Conservation (phyloP, 2,329 filamentous ascomycete species). For the Aureobasidium sp. region DNA sequence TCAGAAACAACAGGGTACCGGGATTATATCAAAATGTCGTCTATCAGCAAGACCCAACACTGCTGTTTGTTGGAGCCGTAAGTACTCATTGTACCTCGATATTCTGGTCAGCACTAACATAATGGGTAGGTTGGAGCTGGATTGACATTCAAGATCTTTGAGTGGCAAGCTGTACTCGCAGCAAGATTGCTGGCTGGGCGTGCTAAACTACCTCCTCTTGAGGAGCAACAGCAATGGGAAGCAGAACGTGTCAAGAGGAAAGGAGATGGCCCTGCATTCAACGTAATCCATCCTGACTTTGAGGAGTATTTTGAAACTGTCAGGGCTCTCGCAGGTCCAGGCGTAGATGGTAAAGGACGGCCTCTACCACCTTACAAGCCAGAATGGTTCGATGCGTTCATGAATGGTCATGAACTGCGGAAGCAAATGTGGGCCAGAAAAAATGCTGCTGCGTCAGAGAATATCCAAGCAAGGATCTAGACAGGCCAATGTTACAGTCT, state of each 20-base stretch:
- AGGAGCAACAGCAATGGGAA: conserved; percentile 51
- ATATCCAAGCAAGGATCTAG: not conserved
- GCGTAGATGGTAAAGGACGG: conserved; percentile 37
- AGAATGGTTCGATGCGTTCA: conserved; percentile 12
- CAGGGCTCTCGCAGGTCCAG: conserved; percentile 39
- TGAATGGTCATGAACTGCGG: conserved; percentile 11
- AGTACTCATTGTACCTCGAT: conserved; percentile 12
- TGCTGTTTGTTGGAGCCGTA: conserved; percentile 52
- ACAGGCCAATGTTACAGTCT: not conserved
- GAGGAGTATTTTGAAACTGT: conserved; percentile 56
- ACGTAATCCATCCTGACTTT: conserved; percentile 52
- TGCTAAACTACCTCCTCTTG: conserved; percentile 39
- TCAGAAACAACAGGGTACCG: conserved; percentile 48
- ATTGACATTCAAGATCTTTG: conserved; percentile 60
- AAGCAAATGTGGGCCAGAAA: conserved; percentile 14
- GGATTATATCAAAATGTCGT: conserved; percentile 52
- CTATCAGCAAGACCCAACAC: conserved; percentile 44
- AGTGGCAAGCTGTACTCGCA: conserved; percentile 58
- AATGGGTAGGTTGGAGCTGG: conserved; percentile 34
- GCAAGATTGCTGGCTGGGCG: conserved; percentile 51
- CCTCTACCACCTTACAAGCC: conserved; percentile 18
- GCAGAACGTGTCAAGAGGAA: conserved; percentile 42
- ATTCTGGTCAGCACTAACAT: not conserved
- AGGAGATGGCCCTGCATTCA: conserved; percentile 51
- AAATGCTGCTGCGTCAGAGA: not conserved